Percentiles rank a stretch among this genome's conserved stretches.
phyloP scores from a whole-genome alignment of 1,139 yeast species.

The Debaryomycetaceae sp. region DNA sequence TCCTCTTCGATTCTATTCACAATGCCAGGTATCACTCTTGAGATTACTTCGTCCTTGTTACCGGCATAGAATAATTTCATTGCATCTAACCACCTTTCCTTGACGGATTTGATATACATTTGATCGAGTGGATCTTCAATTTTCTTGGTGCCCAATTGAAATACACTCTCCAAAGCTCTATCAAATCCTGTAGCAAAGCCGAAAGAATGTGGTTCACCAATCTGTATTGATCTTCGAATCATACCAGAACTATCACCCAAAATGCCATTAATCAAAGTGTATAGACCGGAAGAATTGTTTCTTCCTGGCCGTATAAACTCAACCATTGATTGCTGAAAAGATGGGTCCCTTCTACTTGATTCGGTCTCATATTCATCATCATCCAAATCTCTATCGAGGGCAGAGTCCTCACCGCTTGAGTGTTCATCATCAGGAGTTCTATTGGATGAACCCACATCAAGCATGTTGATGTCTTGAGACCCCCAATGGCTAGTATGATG shows the following conservation, averaged over 20 bases:
- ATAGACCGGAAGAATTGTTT: not conserved
- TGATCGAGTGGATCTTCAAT: slow-evolving; percentile 15
- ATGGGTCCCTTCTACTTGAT: slow-evolving; percentile 11
- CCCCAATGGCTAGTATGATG: not conserved
- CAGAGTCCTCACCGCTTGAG: slow-evolving; percentile 21
- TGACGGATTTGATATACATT: slow-evolving; percentile 51
- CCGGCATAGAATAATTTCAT: slow-evolving; percentile 47
- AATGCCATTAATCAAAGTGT: slow-evolving; percentile 11
- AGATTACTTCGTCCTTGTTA: slow-evolving; percentile 34
- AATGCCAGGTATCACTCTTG: slow-evolving; percentile 49
- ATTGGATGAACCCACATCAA: slow-evolving; percentile 2
- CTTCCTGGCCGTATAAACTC: slow-evolving; percentile 4
- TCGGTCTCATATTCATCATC: slow-evolving; percentile 24
- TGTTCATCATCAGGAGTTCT: slow-evolving; percentile 12
- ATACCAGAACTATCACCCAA: slow-evolving; percentile 11
- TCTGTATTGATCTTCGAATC: slow-evolving; percentile 10
- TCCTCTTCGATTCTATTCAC: slow-evolving; percentile 51
- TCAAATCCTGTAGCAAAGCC: slow-evolving; percentile 14
- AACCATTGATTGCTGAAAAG: slow-evolving; percentile 1
- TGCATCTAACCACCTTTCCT: slow-evolving; percentile 69
- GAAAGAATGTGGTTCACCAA: slow-evolving; percentile 4
- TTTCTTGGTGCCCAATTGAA: slow-evolving; percentile 14
- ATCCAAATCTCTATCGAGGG: slow-evolving; percentile 17
- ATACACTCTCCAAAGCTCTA: slow-evolving; percentile 25
- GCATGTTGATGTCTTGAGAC: not conserved